phyloP scores from a whole-genome alignment of 2,329 filamentous ascomycete species.

The Ascochyta pisi region DNA sequence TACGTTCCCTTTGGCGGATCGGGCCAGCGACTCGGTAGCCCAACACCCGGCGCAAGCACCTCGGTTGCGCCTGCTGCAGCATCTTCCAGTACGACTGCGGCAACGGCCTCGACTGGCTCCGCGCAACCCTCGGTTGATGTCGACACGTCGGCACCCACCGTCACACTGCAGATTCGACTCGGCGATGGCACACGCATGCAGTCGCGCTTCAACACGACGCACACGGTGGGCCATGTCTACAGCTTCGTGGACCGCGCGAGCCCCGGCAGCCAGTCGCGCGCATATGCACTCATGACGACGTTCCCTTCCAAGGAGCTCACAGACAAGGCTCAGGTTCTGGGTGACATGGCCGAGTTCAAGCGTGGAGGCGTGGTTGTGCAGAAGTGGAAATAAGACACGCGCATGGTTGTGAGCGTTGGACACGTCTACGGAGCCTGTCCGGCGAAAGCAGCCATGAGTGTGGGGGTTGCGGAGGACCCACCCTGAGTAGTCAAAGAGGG shows the following conservation, averaged over 20 bases:
- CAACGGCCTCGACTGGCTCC: slow-evolving; percentile 41
- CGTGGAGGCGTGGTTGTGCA: slow-evolving; percentile 63
- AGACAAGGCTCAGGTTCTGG: slow-evolving; percentile 63
- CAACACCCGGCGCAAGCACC: slow-evolving; percentile 68
- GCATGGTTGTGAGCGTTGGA: not conserved
- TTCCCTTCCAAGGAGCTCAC: slow-evolving; percentile 83
- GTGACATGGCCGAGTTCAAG: slow-evolving; percentile 59
- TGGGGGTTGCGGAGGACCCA: slow-evolving; percentile 9
- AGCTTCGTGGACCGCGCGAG: slow-evolving; percentile 73
- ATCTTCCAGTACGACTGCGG: slow-evolving; percentile 39
- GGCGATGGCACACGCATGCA: slow-evolving; percentile 78
- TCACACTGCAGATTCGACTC: slow-evolving; percentile 78
- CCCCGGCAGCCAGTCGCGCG: slow-evolving; percentile 61
- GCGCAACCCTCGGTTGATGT: slow-evolving; percentile 57
- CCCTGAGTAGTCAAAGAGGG: slow-evolving; percentile 7
- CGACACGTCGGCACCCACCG: slow-evolving; percentile 70
- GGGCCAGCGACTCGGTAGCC: slow-evolving; percentile 77
- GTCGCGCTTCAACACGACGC: slow-evolving; percentile 81
- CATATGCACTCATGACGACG: slow-evolving; percentile 79
- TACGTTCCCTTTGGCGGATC: slow-evolving; percentile 77
- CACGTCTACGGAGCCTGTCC: not conserved
- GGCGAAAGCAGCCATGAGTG: not conserved
- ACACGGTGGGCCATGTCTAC: slow-evolving; percentile 81
- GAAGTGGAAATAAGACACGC: slow-evolving; percentile 55
- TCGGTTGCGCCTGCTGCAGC: slow-evolving; percentile 45